Percentiles rank a stretch among this genome's conserved stretches.
Conservation (phyloP, 2,329 filamentous ascomycete genomes). For the Cercospora brassicicola region DNA sequence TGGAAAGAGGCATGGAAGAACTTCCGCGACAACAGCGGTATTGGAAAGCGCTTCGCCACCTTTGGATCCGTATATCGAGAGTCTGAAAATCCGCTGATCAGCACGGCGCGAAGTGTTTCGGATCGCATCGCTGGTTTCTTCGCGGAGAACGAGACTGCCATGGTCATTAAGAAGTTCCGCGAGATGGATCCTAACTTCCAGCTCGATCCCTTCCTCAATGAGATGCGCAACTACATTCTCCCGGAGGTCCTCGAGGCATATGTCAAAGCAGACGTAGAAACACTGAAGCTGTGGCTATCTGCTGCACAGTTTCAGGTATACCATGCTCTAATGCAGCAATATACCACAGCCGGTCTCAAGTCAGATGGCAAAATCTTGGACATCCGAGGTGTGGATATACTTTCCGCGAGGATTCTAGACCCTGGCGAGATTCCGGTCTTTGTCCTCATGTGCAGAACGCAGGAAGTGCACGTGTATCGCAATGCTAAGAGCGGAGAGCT, state of each 20-base stretch:
- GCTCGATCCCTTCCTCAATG: slow-evolving; percentile 88
- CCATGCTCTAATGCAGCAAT: slow-evolving; percentile 93
- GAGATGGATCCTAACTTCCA: slow-evolving; percentile 95
- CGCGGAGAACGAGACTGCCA: slow-evolving; percentile 95
- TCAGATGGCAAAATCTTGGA: slow-evolving; percentile 94
- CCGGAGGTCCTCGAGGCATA: slow-evolving; percentile 97
- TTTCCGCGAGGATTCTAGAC: slow-evolving; percentile 76
- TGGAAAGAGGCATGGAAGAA: slow-evolving; percentile 99
- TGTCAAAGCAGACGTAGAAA: slow-evolving; percentile 90
- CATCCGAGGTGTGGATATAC: slow-evolving; percentile 88
- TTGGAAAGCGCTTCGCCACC: slow-evolving; percentile 84
- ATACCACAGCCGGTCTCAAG: slow-evolving; percentile 87
- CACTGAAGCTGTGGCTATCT: slow-evolving; percentile 90
- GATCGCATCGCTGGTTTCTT: slow-evolving; percentile 94
- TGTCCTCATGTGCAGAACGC: slow-evolving; percentile 92
- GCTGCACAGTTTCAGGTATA: slow-evolving; percentile 97
- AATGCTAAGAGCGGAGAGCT: slow-evolving; percentile 87
- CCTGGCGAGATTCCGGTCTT: slow-evolving; percentile 91
- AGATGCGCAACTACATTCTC: slow-evolving; percentile 96
- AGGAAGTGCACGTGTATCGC: slow-evolving; percentile 95
- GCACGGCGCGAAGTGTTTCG: slow-evolving; percentile 88
- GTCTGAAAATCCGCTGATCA: slow-evolving; percentile 93
- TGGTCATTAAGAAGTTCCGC: slow-evolving; percentile 97
- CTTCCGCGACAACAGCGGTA: slow-evolving; percentile 84
- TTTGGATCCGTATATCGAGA: slow-evolving; percentile 89